Evolutionary conservation across 2,329 filamentous ascomycete genomes (phyloP).

Genomic region (Scytalidium lignicola): DNA sequence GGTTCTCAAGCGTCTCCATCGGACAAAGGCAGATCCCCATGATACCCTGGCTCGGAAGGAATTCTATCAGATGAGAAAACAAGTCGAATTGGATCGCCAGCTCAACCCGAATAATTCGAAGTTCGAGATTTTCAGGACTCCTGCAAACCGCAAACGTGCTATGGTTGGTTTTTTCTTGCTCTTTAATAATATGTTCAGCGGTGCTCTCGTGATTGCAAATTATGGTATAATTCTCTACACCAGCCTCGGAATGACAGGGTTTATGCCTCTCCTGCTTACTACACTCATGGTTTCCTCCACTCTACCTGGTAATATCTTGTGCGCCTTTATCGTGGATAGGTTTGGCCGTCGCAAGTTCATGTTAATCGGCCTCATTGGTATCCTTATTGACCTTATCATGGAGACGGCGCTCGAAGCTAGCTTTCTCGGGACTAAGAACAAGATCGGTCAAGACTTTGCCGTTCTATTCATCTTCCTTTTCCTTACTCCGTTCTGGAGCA

Average conservation of each 20-base stretch:
- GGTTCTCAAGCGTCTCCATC: background rate
- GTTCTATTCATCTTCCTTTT: slow-evolving; percentile 6
- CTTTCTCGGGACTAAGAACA: slow-evolving; percentile 3
- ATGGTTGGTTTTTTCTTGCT: background rate
- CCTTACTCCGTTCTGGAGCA: slow-evolving; percentile 1
- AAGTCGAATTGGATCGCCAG: background rate
- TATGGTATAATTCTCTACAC: slow-evolving; percentile 1
- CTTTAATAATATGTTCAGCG: slow-evolving; percentile 33
- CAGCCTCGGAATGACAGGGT: background rate
- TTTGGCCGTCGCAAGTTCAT: slow-evolving; percentile 5
- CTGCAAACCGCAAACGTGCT: slow-evolving; percentile 2
- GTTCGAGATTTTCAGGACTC: slow-evolving; percentile 1
- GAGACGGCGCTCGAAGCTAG: background rate
- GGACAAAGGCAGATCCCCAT: background rate
- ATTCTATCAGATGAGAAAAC: slow-evolving; percentile 1
- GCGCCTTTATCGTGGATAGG: slow-evolving; percentile 29
- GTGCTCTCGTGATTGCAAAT: slow-evolving; percentile 31
- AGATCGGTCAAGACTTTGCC: background rate
- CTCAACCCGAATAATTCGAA: background rate
- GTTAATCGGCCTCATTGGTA: slow-evolving; percentile 1
- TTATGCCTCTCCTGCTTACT: slow-evolving; percentile 21
- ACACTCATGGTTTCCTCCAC: slow-evolving; percentile 38
- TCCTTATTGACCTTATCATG: background rate
- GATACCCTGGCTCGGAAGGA: background rate
- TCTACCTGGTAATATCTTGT: slow-evolving; percentile 35